Evolutionary conservation across 345 rosid genomes (phyloP).

Genomic region (Salix arbutifolia): DNA sequence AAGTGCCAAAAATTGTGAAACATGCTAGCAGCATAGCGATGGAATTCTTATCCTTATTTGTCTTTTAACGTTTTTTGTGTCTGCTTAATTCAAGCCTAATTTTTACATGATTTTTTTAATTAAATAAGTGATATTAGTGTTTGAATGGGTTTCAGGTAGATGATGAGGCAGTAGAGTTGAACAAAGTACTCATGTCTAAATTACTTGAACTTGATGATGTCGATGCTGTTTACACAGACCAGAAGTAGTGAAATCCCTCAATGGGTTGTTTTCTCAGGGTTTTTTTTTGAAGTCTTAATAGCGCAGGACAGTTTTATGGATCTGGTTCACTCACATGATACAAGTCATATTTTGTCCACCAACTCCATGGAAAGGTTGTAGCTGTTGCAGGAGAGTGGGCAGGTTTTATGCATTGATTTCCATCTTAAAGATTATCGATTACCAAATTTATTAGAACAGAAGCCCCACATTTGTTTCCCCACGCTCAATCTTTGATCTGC

Average conservation of each 20-base stretch:
- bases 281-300: constrained; percentile 2
- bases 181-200: constrained; percentile 73
- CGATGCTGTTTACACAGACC: constrained; percentile 84
- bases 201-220: constrained; percentile 90
- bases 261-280: not conserved
- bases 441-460: not conserved
- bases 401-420: not conserved
- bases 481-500: not conserved
- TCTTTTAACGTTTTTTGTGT: not conserved
- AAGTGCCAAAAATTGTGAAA: not conserved
- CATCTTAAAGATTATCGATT: not conserved
- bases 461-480: not conserved
- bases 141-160: constrained; percentile 55
- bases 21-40: not conserved
- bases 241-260: constrained; percentile 36
- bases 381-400: not conserved
- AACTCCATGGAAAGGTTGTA: not conserved
- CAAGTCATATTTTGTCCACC: not conserved
- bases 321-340: not conserved
- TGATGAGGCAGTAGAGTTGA: constrained; percentile 86
- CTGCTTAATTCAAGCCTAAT: not conserved
- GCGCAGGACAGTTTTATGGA: not conserved
- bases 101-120: not conserved
- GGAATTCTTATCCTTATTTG: not conserved
- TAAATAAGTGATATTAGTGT: not conserved